Percentiles rank a stretch among this genome's conserved stretches.
Conservation (phyloP, 2,329 filamentous ascomycete genomes). For the Trichophyton verrucosum region DNA sequence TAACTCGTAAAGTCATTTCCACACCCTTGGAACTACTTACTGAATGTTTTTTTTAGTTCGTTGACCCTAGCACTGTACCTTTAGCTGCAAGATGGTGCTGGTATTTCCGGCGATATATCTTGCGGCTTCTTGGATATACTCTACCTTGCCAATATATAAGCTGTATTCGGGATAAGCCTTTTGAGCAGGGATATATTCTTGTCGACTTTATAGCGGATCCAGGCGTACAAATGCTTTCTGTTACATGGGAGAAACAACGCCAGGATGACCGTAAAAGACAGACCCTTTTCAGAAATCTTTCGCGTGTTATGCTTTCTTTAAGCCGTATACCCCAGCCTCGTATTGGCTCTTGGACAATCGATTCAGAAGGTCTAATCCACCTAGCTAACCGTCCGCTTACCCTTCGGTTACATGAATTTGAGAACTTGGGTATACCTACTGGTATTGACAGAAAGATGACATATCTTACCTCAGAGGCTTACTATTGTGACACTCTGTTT, state of each 20-base stretch:
- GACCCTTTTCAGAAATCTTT: slow-evolving; percentile 12
- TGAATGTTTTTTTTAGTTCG: not conserved
- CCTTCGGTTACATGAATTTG: slow-evolving; percentile 16
- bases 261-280: slow-evolving; percentile 11
- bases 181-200: slow-evolving; percentile 19
- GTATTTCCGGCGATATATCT: not conserved
- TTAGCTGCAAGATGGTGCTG: not conserved
- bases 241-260: slow-evolving; percentile 13
- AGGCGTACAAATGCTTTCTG: slow-evolving; percentile 16
- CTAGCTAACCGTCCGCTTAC: slow-evolving; percentile 19
- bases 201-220: slow-evolving; percentile 16
- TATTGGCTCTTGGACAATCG: slow-evolving; percentile 26
- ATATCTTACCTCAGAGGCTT: slow-evolving; percentile 18
- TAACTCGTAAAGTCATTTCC: not conserved
- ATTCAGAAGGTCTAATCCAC: slow-evolving; percentile 16
- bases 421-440: slow-evolving; percentile 19
- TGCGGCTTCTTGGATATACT: not conserved
- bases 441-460: slow-evolving; percentile 17
- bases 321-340: slow-evolving; percentile 17
- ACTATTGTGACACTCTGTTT: slow-evolving; percentile 18
- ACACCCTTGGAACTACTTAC: not conserved
- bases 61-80: not conserved
- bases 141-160: not conserved
- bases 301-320: not conserved
- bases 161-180: slow-evolving; percentile 6